These are phyloP conservation scores for Elsinoe ampelina DNA, from an alignment of 2,329 filamentous ascomycete genomes.

Conservation along the genomic window DNA sequence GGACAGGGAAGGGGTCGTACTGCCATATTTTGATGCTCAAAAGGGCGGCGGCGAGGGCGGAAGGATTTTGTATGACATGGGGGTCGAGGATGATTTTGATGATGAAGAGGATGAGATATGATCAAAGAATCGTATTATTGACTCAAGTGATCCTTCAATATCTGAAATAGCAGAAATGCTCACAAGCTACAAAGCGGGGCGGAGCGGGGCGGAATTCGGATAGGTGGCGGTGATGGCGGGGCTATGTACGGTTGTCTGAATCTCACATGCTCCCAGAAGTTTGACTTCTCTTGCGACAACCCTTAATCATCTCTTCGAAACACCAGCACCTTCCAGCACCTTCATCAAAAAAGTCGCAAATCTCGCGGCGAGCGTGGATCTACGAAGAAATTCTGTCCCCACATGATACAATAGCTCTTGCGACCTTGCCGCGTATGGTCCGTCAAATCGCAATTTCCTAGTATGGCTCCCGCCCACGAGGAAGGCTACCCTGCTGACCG, in stretches of 20 bases:
- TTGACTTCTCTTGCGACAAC: not conserved
- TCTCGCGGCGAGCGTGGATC: too few relatives aligned
- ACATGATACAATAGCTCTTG: too few relatives aligned
- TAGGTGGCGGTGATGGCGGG: slow-evolving; percentile 2
- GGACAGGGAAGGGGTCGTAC: slow-evolving; percentile 77
- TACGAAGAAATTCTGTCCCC: too few relatives aligned
- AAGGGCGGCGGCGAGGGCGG: slow-evolving; percentile 74
- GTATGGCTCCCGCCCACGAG: slow-evolving; percentile 12
- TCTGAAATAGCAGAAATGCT: not conserved
- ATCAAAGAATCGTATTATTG: slow-evolving; percentile 10
- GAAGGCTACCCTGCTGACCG: slow-evolving; percentile 1
- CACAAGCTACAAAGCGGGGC: not conserved
- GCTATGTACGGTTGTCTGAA: not conserved
- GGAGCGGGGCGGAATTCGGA: too few relatives aligned
- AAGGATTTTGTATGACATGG: slow-evolving; percentile 93
- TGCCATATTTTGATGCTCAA: slow-evolving; percentile 97
- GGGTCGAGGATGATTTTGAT: slow-evolving; percentile 86
- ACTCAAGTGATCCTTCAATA: not conserved
- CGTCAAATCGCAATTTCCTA: not conserved
- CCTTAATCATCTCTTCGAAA: not conserved
- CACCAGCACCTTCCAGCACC: too few relatives aligned
- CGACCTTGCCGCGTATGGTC: not conserved
- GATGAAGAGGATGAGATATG: slow-evolving; percentile 90
- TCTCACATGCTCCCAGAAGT: not conserved
- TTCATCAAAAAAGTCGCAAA: too few relatives aligned